Evolutionary conservation across 2,329 filamentous ascomycete species (phyloP).

Genomic region (Emydomyces testavorans): DNA sequence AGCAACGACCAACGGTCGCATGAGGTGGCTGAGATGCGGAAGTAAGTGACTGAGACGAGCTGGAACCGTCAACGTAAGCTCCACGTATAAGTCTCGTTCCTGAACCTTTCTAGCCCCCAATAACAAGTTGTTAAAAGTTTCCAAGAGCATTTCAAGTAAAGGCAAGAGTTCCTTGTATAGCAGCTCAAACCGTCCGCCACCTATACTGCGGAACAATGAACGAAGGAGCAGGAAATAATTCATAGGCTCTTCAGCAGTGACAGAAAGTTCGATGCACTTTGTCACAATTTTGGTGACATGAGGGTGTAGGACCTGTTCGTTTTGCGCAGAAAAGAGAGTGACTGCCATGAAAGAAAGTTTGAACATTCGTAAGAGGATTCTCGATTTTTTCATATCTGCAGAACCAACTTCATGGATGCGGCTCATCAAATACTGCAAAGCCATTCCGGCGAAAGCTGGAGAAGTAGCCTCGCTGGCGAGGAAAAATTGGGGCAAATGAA

Average conservation of each 20-base stretch:
- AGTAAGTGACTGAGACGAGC: conserved; percentile 87
- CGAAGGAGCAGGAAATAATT: conserved; percentile 94
- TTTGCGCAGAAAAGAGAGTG: conserved; percentile 84
- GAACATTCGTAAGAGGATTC: conserved; percentile 84
- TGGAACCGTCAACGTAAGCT: conserved; percentile 90
- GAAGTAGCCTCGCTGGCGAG: conserved; percentile 97
- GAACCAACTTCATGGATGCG: conserved; percentile 91
- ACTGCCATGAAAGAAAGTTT: conserved; percentile 99
- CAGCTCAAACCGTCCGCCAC: conserved; percentile 92
- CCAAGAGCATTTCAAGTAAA: conserved; percentile 89
- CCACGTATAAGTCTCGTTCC: conserved; percentile 91
- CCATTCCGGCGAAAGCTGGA: conserved; percentile 94
- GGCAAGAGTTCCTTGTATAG: conserved; percentile 97
- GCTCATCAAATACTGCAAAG: conserved; percentile 93
- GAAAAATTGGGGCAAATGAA: conserved; percentile 96
- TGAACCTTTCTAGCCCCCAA: conserved; percentile 79
- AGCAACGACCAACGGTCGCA: conserved; percentile 94
- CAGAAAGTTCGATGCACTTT: conserved; percentile 90
- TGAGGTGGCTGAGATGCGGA: conserved; percentile 89
- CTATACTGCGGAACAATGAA: conserved; percentile 90
- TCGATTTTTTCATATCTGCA: conserved; percentile 80
- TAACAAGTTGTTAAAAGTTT: conserved; percentile 90
- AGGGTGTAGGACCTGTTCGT: conserved; percentile 87
- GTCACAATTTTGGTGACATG: conserved; percentile 97
- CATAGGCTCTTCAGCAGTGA: conserved; percentile 91